Evolutionary conservation across 2,329 filamentous ascomycete species (phyloP).

Genomic region (Venturiaceae sp.): DNA sequence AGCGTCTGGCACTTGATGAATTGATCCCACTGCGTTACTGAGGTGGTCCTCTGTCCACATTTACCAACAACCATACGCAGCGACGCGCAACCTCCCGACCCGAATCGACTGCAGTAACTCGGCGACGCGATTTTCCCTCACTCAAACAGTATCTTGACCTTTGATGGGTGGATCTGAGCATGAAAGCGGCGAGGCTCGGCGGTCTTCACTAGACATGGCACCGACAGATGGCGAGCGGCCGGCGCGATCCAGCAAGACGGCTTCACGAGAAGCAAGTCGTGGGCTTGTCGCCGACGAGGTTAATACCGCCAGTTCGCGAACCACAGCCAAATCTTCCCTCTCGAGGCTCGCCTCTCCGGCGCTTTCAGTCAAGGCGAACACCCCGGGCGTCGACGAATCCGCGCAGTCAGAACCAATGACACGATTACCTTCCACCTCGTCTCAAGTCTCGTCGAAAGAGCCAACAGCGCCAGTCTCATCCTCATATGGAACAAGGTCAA

Average conservation of each 20-base stretch:
- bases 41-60: too few relatives aligned
- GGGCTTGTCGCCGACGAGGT: not conserved
- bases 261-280: conserved; percentile 4
- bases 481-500: conserved; percentile 83
- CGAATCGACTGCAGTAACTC: not conserved
- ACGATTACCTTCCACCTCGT: conserved; percentile 5
- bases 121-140: not conserved
- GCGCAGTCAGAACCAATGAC: conserved; percentile 6
- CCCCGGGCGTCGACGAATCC: conserved; percentile 3
- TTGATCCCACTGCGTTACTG: too few relatives aligned
- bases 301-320: not conserved
- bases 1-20: too few relatives aligned
- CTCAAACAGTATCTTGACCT: not conserved
- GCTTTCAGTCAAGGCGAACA: not conserved
- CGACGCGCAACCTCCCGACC: not conserved
- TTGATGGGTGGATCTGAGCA: conserved; percentile 5
- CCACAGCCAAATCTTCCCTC: not conserved
- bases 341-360: conserved; percentile 3
- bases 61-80: too few relatives aligned
- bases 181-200: not conserved
- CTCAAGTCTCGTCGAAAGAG: conserved; percentile 3
- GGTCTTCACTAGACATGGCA: not conserved
- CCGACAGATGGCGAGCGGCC: conserved; percentile 1
- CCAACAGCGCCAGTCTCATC: not conserved
- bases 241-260: not conserved